Percentiles rank a stretch among this genome's conserved stretches.
phyloP scores from a whole-genome alignment of 805 yeast species.

The Saccharomycopsis oosterbeekiorum region DNA sequence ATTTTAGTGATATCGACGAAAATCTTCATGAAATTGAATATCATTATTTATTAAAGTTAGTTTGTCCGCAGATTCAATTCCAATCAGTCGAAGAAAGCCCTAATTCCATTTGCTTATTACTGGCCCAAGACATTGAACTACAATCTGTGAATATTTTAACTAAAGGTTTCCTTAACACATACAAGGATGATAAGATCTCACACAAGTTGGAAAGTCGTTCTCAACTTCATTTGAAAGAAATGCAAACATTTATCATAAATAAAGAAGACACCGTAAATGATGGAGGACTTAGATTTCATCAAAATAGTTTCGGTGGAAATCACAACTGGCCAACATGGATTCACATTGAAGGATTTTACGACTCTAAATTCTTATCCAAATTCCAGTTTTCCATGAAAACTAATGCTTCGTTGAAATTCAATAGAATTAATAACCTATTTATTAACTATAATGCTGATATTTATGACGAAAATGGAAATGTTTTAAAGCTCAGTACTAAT shows the following conservation, averaged over 20 bases:
- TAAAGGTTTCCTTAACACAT: conserved; percentile 30
- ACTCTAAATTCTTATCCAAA: conserved; percentile 32
- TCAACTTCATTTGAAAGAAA: conserved; percentile 46
- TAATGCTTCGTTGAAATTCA: conserved; percentile 40
- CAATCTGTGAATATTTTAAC: conserved; percentile 38
- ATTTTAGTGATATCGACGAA: conserved; percentile 33
- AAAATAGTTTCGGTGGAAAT: conserved; percentile 24
- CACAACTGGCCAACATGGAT: conserved; percentile 57
- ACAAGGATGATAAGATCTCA: conserved; percentile 27
- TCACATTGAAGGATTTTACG: conserved; percentile 53
- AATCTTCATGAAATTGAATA: conserved; percentile 36
- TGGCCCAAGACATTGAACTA: conserved; percentile 50
- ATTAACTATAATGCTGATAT: conserved; percentile 21
- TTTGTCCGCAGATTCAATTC: conserved; percentile 55
- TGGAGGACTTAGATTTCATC: conserved; percentile 27
- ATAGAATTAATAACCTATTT: conserved; percentile 44
- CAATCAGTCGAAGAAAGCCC: conserved; percentile 36
- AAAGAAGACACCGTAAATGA: conserved; percentile 28
- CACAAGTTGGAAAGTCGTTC: conserved; percentile 44
- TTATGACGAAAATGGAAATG: not conserved
- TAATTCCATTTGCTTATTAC: conserved; percentile 37
- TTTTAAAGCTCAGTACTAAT: conserved; percentile 15
- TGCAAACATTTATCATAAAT: conserved; percentile 43
- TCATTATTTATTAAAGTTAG: conserved; percentile 42
- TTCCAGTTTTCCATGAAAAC: conserved; percentile 41